Percentiles rank a stretch among this genome's conserved stretches.
Conservation (phyloP, 345 rosid genomes). For the Moricandia moricandioides region DNA sequence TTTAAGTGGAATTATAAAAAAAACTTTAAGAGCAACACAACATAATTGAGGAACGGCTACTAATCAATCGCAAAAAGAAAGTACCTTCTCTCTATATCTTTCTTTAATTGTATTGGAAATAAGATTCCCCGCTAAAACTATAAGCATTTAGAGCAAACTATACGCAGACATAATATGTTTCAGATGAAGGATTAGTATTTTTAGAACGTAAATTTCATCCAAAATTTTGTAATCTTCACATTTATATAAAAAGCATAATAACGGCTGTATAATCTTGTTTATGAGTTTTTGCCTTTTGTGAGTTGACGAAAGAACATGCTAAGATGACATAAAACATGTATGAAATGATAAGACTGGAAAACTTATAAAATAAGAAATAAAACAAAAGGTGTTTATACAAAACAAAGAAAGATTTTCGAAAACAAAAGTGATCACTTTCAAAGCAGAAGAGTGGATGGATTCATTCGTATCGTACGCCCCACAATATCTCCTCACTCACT, state of each 20-base stretch:
- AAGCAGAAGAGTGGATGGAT: slow-evolving; percentile 23
- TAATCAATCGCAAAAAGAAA: neutral
- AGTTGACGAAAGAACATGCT: neutral
- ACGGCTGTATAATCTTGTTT: neutral
- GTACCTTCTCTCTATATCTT: neutral
- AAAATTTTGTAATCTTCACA: neutral
- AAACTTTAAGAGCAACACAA: neutral
- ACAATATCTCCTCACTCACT: neutral
- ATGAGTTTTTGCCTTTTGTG: neutral
- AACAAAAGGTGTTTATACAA: neutral
- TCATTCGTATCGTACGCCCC: no score
- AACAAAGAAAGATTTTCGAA: neutral
- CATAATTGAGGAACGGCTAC: neutral
- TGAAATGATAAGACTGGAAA: no score
- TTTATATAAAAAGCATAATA: neutral
- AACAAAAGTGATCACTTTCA: neutral
- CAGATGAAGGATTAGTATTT: neutral
- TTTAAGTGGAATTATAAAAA: neutral
- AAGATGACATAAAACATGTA: neutral
- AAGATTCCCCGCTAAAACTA: neutral
- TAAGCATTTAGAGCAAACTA: neutral
- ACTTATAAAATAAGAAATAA: neutral
- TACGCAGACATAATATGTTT: neutral
- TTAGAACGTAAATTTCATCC: neutral
- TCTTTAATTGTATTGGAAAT: neutral